These are phyloP conservation scores for Cryptococcus floricola DNA, from an alignment of 1,284 basidiomycete species.

Conservation along the genomic window DNA sequence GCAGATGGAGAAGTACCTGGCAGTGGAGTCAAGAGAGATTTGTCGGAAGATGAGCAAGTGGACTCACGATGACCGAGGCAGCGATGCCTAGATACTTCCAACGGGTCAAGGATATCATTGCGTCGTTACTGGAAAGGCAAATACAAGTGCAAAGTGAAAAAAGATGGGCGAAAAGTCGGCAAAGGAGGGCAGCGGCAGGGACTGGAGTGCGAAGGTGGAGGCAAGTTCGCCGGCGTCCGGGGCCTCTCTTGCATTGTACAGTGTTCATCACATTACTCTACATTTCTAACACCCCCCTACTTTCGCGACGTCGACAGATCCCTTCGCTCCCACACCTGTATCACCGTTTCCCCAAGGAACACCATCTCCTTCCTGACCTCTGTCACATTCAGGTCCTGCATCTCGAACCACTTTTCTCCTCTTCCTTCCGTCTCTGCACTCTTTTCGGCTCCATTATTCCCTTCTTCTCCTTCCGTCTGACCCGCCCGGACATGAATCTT, in stretches of 20 bases:
- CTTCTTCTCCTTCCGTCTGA: slow-evolving; percentile 33
- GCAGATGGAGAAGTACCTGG: slow-evolving; percentile 39
- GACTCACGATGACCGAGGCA: slow-evolving; percentile 34
- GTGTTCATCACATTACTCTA: background rate
- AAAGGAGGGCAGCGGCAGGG: too few relatives aligned
- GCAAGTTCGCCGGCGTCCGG: too few relatives aligned
- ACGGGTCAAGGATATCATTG: slow-evolving; percentile 35
- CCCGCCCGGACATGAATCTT: slow-evolving; percentile 78
- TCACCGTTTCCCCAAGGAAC: slow-evolving; percentile 89
- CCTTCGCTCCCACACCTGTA: slow-evolving; percentile 63
- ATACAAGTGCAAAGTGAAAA: too few relatives aligned
- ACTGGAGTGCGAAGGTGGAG: too few relatives aligned
- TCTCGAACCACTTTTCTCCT: slow-evolving; percentile 90
- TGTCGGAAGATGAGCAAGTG: background rate
- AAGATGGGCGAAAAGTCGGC: too few relatives aligned
- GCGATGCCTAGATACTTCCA: slow-evolving; percentile 45
- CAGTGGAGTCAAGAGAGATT: background rate
- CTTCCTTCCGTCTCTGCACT: slow-evolving; percentile 61
- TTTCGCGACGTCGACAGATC: slow-evolving; percentile 32
- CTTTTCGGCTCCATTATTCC: background rate
- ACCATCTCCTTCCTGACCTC: slow-evolving; percentile 96
- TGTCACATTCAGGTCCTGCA: slow-evolving; percentile 95
- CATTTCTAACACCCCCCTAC: background rate
- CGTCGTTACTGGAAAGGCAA: too few relatives aligned
- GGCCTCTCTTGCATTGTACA: too few relatives aligned